These are phyloP conservation scores for Cymbopogon flexuosus DNA, from an alignment of 202 grass and related monocot species.

Conservation along the genomic window DNA sequence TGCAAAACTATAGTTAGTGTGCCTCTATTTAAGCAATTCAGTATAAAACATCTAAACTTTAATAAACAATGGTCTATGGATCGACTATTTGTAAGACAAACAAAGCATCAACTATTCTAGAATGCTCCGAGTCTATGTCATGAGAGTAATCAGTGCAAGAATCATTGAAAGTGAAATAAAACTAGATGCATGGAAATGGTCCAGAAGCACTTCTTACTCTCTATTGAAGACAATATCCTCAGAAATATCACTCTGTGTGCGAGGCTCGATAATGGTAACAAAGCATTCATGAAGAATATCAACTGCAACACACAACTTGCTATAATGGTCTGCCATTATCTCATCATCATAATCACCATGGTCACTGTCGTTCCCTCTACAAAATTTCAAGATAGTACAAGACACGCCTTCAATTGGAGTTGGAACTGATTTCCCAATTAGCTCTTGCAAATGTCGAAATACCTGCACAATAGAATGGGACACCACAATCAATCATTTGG, in stretches of 20 bases:
- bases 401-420: constrained; percentile 48
- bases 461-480: constrained; percentile 42
- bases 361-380: constrained; percentile 25
- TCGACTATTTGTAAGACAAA: background rate
- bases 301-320: constrained; percentile 53
- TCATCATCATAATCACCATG: constrained; percentile 30
- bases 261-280: constrained; percentile 66
- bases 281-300: constrained; percentile 81
- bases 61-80: background rate
- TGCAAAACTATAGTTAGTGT: background rate
- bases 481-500: constrained; percentile 23
- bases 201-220: constrained; percentile 51
- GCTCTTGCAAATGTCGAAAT: constrained; percentile 42
- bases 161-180: constrained; percentile 27
- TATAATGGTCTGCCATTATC: constrained; percentile 46
- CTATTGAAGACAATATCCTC: constrained; percentile 67
- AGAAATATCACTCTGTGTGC: constrained; percentile 59
- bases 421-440: constrained; percentile 51
- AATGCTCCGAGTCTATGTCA: background rate
- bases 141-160: background rate
- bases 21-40: constrained; percentile 3
- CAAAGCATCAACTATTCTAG: background rate
- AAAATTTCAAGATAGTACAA: constrained; percentile 61
- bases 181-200: constrained; percentile 30
- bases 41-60: background rate